Conservation (phyloP, 768 basidiomycete genomes). For the Amanita phalloides region DNA sequence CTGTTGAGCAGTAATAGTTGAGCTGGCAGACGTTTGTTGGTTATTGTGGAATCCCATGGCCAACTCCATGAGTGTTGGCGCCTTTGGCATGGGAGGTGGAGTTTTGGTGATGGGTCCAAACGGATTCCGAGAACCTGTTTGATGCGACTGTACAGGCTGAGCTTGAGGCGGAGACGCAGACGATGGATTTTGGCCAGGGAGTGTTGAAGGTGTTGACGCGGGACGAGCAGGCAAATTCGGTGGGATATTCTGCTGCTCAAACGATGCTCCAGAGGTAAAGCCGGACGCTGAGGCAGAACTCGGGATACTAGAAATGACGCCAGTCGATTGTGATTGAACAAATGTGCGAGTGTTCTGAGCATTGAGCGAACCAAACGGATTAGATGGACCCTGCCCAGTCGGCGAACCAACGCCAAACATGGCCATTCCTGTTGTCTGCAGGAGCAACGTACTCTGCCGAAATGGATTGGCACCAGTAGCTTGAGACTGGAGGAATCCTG, state of each 20-base stretch:
- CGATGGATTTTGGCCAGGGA: conserved; percentile 17
- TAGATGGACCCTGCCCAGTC: not conserved
- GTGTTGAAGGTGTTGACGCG: conserved; percentile 62
- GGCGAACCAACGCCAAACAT: conserved; percentile 24
- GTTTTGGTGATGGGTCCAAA: conserved; percentile 69
- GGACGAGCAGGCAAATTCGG: conserved; percentile 43
- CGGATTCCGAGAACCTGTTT: conserved; percentile 92
- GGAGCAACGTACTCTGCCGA: conserved; percentile 64
- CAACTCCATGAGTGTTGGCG: conserved; percentile 75
- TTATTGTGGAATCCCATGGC: conserved; percentile 33
- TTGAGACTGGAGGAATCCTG: conserved; percentile 42
- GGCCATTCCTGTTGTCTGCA: conserved; percentile 52
- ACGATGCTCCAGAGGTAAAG: conserved; percentile 13
- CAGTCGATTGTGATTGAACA: not conserved
- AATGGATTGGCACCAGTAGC: conserved; percentile 72
- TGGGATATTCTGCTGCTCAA: conserved; percentile 8
- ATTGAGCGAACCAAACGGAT: not conserved
- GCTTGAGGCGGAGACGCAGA: conserved; percentile 32
- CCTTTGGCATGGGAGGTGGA: conserved; percentile 60
- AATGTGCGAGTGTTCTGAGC: conserved; percentile 12
- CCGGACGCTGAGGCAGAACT: conserved; percentile 9
- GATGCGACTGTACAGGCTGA: conserved; percentile 72
- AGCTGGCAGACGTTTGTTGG: not conserved
- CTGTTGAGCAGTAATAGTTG: conserved; percentile 8
- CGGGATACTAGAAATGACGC: not conserved